Evolutionary conservation across 306 rosid genomes (phyloP).

Genomic region (Corylus avellana): DNA sequence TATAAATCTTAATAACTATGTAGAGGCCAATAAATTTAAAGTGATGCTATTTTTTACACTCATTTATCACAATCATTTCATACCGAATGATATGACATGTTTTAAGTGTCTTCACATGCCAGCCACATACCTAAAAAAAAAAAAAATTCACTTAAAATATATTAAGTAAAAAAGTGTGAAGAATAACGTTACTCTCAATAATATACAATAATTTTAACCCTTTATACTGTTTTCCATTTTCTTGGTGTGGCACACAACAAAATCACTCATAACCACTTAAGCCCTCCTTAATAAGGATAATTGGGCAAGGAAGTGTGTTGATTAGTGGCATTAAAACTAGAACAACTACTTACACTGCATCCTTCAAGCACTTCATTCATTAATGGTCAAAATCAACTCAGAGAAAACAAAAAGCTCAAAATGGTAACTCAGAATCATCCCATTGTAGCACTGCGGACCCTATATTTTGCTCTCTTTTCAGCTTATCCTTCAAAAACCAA

Average conservation of each 20-base stretch:
- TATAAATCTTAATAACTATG: no score
- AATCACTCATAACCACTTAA: neutral
- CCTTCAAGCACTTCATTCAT: neutral
- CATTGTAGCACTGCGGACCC: conserved; percentile 91
- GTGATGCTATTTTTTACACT: no score
- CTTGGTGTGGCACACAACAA: neutral
- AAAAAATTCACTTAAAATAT: no score
- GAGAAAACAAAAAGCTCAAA: conserved; percentile 18
- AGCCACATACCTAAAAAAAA: no score
- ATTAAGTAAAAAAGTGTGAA: no score
- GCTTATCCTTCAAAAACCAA: conserved; percentile 66
- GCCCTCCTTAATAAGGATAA: neutral
- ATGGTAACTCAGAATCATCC: conserved; percentile 70
- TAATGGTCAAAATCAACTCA: neutral
- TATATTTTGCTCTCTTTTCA: conserved; percentile 71
- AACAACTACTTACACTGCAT: neutral
- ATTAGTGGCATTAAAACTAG: neutral
- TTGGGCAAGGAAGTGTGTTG: neutral
- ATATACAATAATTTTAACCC: no score
- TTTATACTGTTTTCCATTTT: neutral
- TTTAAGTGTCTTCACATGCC: no score
- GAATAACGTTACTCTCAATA: no score
- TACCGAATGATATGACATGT: no score
- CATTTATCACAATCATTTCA: no score
- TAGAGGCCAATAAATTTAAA: no score